Conservation (phyloP, 805 yeast genomes). For the Kodamaea jinghongensis region DNA sequence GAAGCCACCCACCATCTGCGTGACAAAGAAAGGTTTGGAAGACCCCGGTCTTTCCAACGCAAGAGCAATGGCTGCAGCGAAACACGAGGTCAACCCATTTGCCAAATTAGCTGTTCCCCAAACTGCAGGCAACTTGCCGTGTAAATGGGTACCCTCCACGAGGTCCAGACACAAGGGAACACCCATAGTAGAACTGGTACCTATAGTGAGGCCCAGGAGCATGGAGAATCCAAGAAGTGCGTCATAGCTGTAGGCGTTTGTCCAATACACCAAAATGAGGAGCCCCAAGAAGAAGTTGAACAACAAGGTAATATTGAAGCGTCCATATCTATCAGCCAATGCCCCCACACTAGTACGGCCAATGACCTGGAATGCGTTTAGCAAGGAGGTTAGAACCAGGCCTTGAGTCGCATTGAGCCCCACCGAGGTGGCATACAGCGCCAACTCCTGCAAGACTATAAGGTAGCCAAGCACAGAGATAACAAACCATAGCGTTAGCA, state of each 20-base stretch:
- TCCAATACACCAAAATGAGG: conserved; percentile 37
- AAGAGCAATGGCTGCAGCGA: conserved; percentile 55
- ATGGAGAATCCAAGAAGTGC: conserved; percentile 8
- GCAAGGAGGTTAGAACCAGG: conserved; percentile 30
- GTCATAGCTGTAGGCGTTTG: conserved; percentile 35
- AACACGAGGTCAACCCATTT: conserved; percentile 32
- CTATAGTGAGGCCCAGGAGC: conserved; percentile 30
- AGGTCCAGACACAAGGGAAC: conserved; percentile 13
- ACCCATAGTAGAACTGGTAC: conserved; percentile 23
- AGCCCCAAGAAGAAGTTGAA: conserved; percentile 24
- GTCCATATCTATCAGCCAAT: conserved; percentile 47
- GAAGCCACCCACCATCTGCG: conserved; percentile 60
- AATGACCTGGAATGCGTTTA: conserved; percentile 43
- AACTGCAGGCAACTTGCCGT: conserved; percentile 31
- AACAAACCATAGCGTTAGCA: conserved; percentile 34
- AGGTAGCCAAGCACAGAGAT: conserved; percentile 37
- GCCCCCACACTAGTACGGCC: conserved; percentile 52
- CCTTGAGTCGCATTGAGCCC: conserved; percentile 42
- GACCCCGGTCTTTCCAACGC: conserved; percentile 24
- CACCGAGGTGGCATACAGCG: conserved; percentile 37
- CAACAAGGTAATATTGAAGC: conserved; percentile 33
- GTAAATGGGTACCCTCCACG: conserved; percentile 8
- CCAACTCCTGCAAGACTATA: conserved; percentile 33
- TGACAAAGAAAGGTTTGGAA: conserved; percentile 48
- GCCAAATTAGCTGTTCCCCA: conserved; percentile 38